Percentiles rank a stretch among this genome's conserved stretches.
Conservation (phyloP, 768 basidiomycete species). For the Mycena sanguinolenta region DNA sequence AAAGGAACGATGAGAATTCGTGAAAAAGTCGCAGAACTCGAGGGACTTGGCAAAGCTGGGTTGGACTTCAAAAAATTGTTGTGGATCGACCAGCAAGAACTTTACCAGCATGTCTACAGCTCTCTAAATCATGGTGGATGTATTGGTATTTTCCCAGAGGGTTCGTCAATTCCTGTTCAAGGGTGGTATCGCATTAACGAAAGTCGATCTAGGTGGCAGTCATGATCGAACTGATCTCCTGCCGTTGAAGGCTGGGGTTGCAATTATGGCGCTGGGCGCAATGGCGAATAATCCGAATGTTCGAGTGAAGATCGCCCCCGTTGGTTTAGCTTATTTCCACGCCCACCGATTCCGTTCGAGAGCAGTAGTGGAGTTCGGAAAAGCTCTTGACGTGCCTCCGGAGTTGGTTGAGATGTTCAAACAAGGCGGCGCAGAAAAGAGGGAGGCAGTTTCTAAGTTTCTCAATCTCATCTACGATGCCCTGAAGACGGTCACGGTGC, state of each 20-base stretch:
- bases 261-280: slow-evolving; percentile 97
- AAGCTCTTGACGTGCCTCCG: slow-evolving; percentile 86
- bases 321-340: slow-evolving; percentile 81
- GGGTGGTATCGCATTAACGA: background rate
- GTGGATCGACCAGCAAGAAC: slow-evolving; percentile 92
- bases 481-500: slow-evolving; percentile 94
- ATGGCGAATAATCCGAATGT: slow-evolving; percentile 92
- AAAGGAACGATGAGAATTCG: slow-evolving; percentile 77
- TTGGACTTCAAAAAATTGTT: slow-evolving; percentile 87
- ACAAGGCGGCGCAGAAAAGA: slow-evolving; percentile 87
- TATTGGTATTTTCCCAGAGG: slow-evolving; percentile 99
- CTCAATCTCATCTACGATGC: slow-evolving; percentile 93
- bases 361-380: slow-evolving; percentile 97
- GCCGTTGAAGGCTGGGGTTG: slow-evolving; percentile 96
- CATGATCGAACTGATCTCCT: slow-evolving; percentile 97
- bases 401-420: slow-evolving; percentile 93
- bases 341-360: slow-evolving; percentile 92
- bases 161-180: slow-evolving; percentile 57
- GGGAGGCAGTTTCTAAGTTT: slow-evolving; percentile 90
- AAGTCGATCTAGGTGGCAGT: slow-evolving; percentile 81
- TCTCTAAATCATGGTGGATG: slow-evolving; percentile 86
- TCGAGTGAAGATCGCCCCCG: slow-evolving; percentile 92
- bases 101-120: slow-evolving; percentile 95
- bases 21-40: slow-evolving; percentile 75
- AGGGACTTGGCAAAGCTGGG: slow-evolving; percentile 68